Base-by-base conservation (phyloP, 2,329 filamentous ascomycete species). In the Sclerotinia sclerotiorum region DNA sequence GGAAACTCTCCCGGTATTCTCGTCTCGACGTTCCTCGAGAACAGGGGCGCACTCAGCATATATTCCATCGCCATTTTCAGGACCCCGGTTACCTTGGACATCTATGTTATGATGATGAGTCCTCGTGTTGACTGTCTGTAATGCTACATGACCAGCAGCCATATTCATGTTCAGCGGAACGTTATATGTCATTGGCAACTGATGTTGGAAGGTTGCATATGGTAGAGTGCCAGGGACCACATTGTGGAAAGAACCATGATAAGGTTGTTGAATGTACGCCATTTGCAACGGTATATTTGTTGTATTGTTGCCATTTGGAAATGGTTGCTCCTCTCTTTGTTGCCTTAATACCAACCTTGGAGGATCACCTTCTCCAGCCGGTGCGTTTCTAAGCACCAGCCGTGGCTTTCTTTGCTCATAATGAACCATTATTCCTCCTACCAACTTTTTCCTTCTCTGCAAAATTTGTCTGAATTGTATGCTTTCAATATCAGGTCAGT, bases 361-460 rank as follows among this genome's bases (percentile, higher is more conserved):
- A 29, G 64, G 8, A 35, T 61, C 46, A 5, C 29, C 3, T 11
- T 1, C 44, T 61, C 64, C 42, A 39, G 44, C n/a, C 13, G 42
- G 44, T 15, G 17, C 29, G n/a, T 60, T 49, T 42, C 64, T 67
- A 10, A 67, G 54, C 29, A 67, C 64, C n/a, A 67, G 29, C 27
- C 64, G 55, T 17, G 64, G 42, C 32, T 57, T 67, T 67, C 64
- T 67, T 19, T 67, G 54, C 54, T 67, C 64, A 58, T 67, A 67
- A 42, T 67, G 24, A 21, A 67, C 64, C 64, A 67, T 66, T 49
- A 8, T 60, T 27, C 3, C n/a, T 44, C 29, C n/a, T 35, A 27
- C n/a, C n/a, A 11, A 29, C 3, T 42, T n/a, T 7, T 19, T 19
- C 24, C 32, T 51, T 60, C n/a, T 19, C 27, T 21, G 19, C 17